phyloP scores from a whole-genome alignment of 2,329 filamentous ascomycete genomes.

The Cordyceps javanica region DNA sequence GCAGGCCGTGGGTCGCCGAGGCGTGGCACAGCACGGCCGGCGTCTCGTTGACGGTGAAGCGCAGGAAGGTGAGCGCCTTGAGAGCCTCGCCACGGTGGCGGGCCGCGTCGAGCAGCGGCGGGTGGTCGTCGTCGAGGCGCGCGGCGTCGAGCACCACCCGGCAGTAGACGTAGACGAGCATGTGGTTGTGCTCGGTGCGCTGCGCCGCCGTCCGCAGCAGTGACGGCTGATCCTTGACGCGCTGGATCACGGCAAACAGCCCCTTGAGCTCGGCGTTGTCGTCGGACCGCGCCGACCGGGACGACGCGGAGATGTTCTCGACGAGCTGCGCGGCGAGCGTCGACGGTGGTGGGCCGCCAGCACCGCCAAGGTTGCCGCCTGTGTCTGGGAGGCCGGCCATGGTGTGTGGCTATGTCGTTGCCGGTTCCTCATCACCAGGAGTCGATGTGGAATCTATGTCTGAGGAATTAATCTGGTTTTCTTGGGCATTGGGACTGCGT shows the following conservation, averaged over 20 bases:
- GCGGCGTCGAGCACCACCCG: conserved; percentile 70
- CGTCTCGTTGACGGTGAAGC: conserved; percentile 67
- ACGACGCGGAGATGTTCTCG: conserved; percentile 62
- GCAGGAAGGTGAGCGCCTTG: conserved; percentile 73
- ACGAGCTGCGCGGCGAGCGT: conserved; percentile 85
- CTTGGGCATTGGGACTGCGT: background rate
- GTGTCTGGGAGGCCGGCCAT: conserved; percentile 9
- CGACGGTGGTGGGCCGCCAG: conserved; percentile 55
- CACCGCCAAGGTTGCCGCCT: background rate
- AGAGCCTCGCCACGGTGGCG: conserved; percentile 53
- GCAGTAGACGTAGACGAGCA: conserved; percentile 77
- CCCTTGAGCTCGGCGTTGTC: conserved; percentile 70
- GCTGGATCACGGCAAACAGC: conserved; percentile 53
- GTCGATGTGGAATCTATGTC: background rate
- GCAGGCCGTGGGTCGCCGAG: conserved; percentile 33
- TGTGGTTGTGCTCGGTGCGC: conserved; percentile 70
- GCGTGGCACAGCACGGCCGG: conserved; percentile 57
- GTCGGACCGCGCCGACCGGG: conserved; percentile 54
- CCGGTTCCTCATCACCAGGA: background rate
- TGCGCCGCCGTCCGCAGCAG: conserved; percentile 57
- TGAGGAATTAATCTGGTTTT: background rate
- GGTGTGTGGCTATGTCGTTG: background rate
- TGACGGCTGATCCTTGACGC: conserved; percentile 43
- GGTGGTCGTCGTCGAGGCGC: conserved; percentile 61
- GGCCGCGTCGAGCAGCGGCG: conserved; percentile 55